A percentile compares a stretch with the other conserved stretches of the same genome.
Evolutionary conservation across 345 rosid species (phyloP).

Genomic region (Dimocarpus longan): DNA sequence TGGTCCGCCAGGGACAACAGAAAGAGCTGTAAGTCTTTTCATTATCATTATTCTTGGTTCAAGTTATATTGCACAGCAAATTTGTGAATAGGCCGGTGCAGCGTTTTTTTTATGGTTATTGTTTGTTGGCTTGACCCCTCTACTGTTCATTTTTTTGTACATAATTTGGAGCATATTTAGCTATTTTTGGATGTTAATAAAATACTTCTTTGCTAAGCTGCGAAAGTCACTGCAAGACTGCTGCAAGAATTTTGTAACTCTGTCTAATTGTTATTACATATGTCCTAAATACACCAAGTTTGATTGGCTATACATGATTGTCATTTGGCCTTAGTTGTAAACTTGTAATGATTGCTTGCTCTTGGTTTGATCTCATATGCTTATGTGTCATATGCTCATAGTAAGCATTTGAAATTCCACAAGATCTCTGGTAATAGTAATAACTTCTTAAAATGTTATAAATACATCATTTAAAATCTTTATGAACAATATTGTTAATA

Average conservation of each 20-base stretch:
- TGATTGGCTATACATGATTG: background rate
- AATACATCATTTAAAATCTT: background rate
- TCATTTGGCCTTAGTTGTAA: background rate
- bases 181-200: background rate
- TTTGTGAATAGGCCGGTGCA: constrained; percentile 12
- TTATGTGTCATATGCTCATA: background rate
- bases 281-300: background rate
- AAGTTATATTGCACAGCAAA: constrained; percentile 11
- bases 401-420: background rate
- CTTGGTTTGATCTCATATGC: constrained; percentile 1
- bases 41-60: constrained; percentile 8
- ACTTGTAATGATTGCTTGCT: constrained; percentile 11
- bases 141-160: background rate
- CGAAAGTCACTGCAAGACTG: background rate
- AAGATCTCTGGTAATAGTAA: background rate
- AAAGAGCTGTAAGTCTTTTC: constrained; percentile 89
- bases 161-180: background rate
- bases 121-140: background rate
- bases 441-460: constrained; percentile 5
- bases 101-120: constrained; percentile 10
- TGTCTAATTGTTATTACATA: too few species aligned
- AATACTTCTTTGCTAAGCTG: background rate
- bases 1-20: constrained; percentile 99
- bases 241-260: background rate
- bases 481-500: background rate